Evolutionary conservation across 176 grass and related monocot genomes (phyloP), one percentile per base, ranked within the genome.

Genomic region (Phoenix dactylifera): DNA sequence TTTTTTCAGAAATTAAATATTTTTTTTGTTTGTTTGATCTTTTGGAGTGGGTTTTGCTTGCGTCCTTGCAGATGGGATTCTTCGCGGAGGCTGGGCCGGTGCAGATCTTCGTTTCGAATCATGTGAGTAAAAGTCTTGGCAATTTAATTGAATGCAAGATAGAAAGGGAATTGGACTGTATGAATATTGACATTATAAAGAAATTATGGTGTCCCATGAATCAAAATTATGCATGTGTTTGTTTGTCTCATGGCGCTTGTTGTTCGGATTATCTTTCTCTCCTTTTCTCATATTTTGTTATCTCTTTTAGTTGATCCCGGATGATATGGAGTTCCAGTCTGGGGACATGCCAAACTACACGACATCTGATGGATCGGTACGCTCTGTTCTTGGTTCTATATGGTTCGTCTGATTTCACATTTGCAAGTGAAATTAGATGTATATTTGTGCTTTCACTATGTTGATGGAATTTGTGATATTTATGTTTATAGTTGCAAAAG

Each of bases 101-200:
- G 57, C 93, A 98, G 79, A 92, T 98, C 65, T 98, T 98, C 0
- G 84, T 98, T 14, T 98, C 87, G 6, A 98, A 98, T 58, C 93
- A 98, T 86, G 93, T 92, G 82, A 92, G 83, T 88, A 16, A 12
- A 18, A 57, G 56, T 4, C 7, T n/a, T 50, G 1, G 2, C 35
- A 10, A 44, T 12, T 44, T 44, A 44, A 44, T 9, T 44, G 35
- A 44, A 14, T 44, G 35, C 35, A 12, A 44, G 12, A 1, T 3
- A 44, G 7, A 44, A 44, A 44, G 9, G 35, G 9, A 12, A 44
- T 44, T 44, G 14, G 14, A 44, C 35, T 44, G 10, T 44, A 44
- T 10, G 35, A 44, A 3, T 44, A 1, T 39, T 39, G 32, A 9
- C 32, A 10, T 39, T 39, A 39, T 39, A 39, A 39, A 39, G 32